Conservation (phyloP, 2,329 filamentous ascomycete species). For the Fusarium nodosum region DNA sequence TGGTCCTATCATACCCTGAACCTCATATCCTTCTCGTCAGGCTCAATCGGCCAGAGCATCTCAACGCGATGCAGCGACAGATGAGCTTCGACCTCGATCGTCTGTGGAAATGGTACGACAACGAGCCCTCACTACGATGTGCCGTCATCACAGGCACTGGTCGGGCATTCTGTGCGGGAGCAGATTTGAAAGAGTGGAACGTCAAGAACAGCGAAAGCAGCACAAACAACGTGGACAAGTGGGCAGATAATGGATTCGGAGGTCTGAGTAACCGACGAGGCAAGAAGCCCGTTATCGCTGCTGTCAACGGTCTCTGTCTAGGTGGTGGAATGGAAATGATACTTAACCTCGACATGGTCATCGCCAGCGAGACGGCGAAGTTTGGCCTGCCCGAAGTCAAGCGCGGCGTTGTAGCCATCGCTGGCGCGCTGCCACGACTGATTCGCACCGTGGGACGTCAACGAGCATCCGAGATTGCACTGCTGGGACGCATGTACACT, state of each 20-base stretch:
- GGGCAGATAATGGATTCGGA: conserved; percentile 65
- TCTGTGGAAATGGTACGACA: conserved; percentile 72
- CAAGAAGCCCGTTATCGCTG: conserved; percentile 79
- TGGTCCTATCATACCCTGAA: conserved; percentile 63
- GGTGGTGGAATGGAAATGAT: conserved; percentile 83
- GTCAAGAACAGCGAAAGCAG: conserved; percentile 54
- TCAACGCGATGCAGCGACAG: conserved; percentile 68
- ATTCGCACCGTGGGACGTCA: conserved; percentile 73
- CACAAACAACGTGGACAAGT: conserved; percentile 57
- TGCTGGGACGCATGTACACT: conserved; percentile 71
- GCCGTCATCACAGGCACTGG: conserved; percentile 74
- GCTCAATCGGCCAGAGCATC: conserved; percentile 68
- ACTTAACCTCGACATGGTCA: conserved; percentile 77
- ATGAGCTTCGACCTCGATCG: conserved; percentile 63
- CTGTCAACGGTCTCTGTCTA: conserved; percentile 79
- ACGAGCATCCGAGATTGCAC: conserved; percentile 77
- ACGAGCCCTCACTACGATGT: conserved; percentile 70
- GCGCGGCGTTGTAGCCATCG: conserved; percentile 76
- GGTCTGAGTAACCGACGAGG: conserved; percentile 74
- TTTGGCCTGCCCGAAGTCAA: conserved; percentile 80
- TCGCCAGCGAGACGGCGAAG: conserved; percentile 67
- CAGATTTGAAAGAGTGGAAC: conserved; percentile 75
- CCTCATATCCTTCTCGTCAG: conserved; percentile 71
- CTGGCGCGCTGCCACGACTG: conserved; percentile 76
- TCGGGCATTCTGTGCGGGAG: conserved; percentile 75